These are phyloP conservation scores for Centella asiatica DNA, from an alignment of 129 eudicot species.

Conservation along the genomic window DNA sequence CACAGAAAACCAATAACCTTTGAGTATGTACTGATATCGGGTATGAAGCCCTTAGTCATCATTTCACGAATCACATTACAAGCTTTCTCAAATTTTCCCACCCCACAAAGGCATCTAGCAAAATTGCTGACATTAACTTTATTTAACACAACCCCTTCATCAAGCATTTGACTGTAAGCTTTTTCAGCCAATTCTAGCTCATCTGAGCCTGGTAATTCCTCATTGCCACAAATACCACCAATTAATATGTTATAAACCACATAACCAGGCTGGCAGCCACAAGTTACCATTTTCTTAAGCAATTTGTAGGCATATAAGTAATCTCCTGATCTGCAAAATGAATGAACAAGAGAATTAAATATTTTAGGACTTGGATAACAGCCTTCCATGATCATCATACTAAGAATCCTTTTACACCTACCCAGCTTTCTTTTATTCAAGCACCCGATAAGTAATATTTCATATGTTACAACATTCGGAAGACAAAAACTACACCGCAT, in stretches of 20 bases:
- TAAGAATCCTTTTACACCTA: conserved; percentile 73
- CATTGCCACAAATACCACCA: conserved; percentile 72
- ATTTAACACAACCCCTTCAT: conserved; percentile 52
- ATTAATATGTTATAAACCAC: conserved; percentile 75
- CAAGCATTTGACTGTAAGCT: conserved; percentile 67
- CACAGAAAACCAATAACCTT: conserved; percentile 73
- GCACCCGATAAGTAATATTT: conserved; percentile 71
- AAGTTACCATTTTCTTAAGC: conserved; percentile 56
- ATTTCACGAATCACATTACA: conserved; percentile 58
- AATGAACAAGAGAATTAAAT: conserved; percentile 72
- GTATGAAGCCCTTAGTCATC: conserved; percentile 83
- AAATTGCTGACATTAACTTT: conserved; percentile 63
- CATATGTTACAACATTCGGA: conserved; percentile 77
- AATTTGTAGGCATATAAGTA: conserved; percentile 68
- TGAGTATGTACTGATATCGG: conserved; percentile 67
- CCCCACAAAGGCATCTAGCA: conserved; percentile 73
- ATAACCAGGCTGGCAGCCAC: conserved; percentile 65
- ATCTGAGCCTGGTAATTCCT: conserved; percentile 42
- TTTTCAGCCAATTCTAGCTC: conserved; percentile 65
- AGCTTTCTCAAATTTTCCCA: conserved; percentile 74
- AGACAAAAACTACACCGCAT: conserved; percentile 64
- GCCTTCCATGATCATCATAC: conserved; percentile 91
- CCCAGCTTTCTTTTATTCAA: conserved; percentile 71
- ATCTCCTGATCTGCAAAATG: conserved; percentile 68
- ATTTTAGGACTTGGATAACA: conserved; percentile 78